Evolutionary conservation across 768 basidiomycete species (phyloP).

Genomic region (Chalciporus piperatus): DNA sequence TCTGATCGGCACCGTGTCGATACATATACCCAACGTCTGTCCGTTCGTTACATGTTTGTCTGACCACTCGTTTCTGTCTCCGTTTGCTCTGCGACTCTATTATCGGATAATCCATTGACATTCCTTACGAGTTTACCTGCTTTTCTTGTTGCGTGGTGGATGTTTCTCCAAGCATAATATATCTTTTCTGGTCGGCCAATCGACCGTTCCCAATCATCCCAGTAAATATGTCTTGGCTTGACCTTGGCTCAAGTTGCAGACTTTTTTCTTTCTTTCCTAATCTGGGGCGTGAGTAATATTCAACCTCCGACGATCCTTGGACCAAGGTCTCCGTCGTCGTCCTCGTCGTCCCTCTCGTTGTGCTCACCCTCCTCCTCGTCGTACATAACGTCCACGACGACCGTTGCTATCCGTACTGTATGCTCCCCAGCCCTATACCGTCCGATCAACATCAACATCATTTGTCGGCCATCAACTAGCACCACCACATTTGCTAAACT

Average conservation of each 20-base stretch:
- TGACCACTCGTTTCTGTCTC: constrained; percentile 32
- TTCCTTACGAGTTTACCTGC: constrained; percentile 30
- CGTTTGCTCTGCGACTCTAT: constrained; percentile 34
- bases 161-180: constrained; percentile 18
- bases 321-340: not conserved
- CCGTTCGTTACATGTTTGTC: constrained; percentile 37
- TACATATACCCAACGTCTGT: constrained; percentile 34
- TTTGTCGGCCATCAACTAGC: not conserved
- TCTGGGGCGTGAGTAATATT: constrained; percentile 16
- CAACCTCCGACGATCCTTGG: constrained; percentile 28
- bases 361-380: constrained; percentile 1
- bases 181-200: too few relatives aligned
- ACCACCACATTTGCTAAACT: constrained; percentile 13
- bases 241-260: too few relatives aligned
- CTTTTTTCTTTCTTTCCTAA: not conserved
- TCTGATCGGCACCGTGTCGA: constrained; percentile 26
- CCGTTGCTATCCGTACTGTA: constrained; percentile 7
- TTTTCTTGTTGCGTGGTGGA: constrained; percentile 27
- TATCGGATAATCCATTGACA: constrained; percentile 38
- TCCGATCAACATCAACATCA: constrained; percentile 8
- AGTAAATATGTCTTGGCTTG: too few relatives aligned
- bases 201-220: too few relatives aligned
- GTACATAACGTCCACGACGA: not conserved
- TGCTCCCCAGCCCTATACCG: constrained; percentile 7
- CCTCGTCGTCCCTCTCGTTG: constrained; percentile 10